These are phyloP conservation scores for Neurospora sp. DNA, from an alignment of 495 filamentous ascomycete genomes.

Conservation along the genomic window DNA sequence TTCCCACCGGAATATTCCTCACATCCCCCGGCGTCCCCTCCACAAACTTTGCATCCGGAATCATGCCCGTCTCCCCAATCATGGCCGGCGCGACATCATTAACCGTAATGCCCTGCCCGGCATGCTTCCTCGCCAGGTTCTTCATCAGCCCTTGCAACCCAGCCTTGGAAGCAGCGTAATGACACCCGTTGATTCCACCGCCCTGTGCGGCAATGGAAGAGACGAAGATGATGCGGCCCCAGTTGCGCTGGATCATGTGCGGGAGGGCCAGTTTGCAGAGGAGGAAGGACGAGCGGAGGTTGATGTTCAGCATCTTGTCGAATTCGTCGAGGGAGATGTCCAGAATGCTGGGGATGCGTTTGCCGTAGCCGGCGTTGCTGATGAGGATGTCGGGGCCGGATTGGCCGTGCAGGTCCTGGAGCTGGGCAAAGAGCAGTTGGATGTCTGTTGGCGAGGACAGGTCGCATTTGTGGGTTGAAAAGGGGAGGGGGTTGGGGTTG, in stretches of 20 bases:
- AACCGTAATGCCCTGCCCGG: slow-evolving; percentile 55
- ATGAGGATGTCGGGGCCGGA: slow-evolving; percentile 51
- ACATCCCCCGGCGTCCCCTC: slow-evolving; percentile 40
- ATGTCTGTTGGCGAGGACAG: slow-evolving; percentile 42
- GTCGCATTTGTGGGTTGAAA: slow-evolving; percentile 49
- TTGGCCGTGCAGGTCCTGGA: slow-evolving; percentile 41
- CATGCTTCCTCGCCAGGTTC: slow-evolving; percentile 52
- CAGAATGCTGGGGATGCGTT: slow-evolving; percentile 20
- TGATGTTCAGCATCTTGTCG: slow-evolving; percentile 55
- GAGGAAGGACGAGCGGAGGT: slow-evolving; percentile 56
- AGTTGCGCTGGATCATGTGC: slow-evolving; percentile 50
- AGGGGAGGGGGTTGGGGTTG: neutral
- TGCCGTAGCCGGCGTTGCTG: slow-evolving; percentile 34
- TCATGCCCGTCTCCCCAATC: slow-evolving; percentile 60
- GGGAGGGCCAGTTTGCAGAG: slow-evolving; percentile 55
- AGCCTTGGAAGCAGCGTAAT: slow-evolving; percentile 59
- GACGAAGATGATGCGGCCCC: slow-evolving; percentile 61
- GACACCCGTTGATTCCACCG: slow-evolving; percentile 58
- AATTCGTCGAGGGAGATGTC: slow-evolving; percentile 49
- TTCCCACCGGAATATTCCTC: slow-evolving; percentile 44
- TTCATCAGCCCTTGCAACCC: slow-evolving; percentile 55
- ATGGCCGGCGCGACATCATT: slow-evolving; percentile 69
- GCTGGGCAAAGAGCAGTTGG: slow-evolving; percentile 39
- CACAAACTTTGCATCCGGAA: slow-evolving; percentile 46
- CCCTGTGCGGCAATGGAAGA: slow-evolving; percentile 58